Conservation (phyloP, 1,284 basidiomycete species). For the Sanghuangporus sanghuang region DNA sequence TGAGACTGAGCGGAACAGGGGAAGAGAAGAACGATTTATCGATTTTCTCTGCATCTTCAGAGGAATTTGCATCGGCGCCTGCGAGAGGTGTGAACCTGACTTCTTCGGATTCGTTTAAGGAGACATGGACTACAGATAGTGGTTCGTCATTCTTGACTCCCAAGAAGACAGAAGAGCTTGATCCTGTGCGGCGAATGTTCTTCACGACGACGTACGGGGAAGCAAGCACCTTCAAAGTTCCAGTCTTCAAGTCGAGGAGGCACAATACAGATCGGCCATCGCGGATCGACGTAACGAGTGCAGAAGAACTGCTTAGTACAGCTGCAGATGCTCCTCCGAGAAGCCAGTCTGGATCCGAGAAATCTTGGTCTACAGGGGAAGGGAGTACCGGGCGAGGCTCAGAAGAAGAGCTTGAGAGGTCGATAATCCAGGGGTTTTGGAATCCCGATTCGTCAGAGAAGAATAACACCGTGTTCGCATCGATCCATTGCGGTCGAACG, state of each 20-base stretch:
- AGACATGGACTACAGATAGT: constrained; percentile 35
- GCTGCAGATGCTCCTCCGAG: constrained; percentile 48
- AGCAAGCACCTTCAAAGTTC: constrained; percentile 27
- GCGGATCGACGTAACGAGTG: constrained; percentile 41
- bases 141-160: constrained; percentile 40
- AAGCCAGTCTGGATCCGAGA: constrained; percentile 52
- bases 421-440: constrained; percentile 57
- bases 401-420: constrained; percentile 10
- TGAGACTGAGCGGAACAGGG: constrained; percentile 41
- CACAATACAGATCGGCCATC: constrained; percentile 47
- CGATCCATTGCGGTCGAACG: constrained; percentile 56
- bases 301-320: constrained; percentile 37
- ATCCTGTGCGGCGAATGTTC: constrained; percentile 30
- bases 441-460: constrained; percentile 66
- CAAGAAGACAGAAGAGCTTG: constrained; percentile 37
- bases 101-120: constrained; percentile 24
- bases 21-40: constrained; percentile 33
- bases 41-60: neutral
- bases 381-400: constrained; percentile 39
- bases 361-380: constrained; percentile 48
- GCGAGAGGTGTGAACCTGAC: constrained; percentile 27
- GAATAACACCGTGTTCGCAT: constrained; percentile 53
- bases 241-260: constrained; percentile 35
- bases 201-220: constrained; percentile 44
- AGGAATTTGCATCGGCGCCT: neutral